Evolutionary conservation across 768 basidiomycete genomes (phyloP).

Genomic region (Lactarius deliciosus): DNA sequence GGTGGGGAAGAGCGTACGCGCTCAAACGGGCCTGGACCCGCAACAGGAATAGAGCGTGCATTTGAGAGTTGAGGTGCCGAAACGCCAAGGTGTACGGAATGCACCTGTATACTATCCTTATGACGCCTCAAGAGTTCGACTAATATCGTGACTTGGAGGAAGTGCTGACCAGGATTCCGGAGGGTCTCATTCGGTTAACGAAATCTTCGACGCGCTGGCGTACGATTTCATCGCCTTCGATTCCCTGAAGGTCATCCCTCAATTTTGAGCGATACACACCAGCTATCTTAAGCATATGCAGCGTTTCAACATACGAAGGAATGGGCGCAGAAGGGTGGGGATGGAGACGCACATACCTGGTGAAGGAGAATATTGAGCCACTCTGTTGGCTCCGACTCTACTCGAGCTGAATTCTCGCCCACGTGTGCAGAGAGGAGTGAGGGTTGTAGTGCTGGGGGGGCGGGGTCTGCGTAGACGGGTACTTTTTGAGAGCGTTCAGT

Average conservation of each 20-base stretch:
- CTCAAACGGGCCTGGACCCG: conserved; percentile 30
- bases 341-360: conserved; percentile 53
- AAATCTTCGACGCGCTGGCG: conserved; percentile 76
- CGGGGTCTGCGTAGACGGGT: conserved; percentile 40
- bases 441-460: conserved; percentile 10
- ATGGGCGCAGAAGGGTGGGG: too few species aligned
- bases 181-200: conserved; percentile 74
- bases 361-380: conserved; percentile 89
- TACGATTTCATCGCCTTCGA: conserved; percentile 81
- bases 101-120: conserved; percentile 84
- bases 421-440: neutral
- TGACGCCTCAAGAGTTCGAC: conserved; percentile 13
- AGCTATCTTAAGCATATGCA: conserved; percentile 43
- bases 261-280: conserved; percentile 77
- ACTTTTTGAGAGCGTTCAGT: conserved; percentile 57
- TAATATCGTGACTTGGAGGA: conserved; percentile 12
- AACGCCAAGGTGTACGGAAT: conserved; percentile 78
- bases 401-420: conserved; percentile 31
- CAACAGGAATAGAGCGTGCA: conserved; percentile 53
- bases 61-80: conserved; percentile 77
- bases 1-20: conserved; percentile 8
- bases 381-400: conserved; percentile 68
- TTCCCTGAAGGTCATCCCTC: conserved; percentile 63
- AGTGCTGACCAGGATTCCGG: conserved; percentile 59
- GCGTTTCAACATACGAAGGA: neutral